phyloP scores from a whole-genome alignment of 352 stramenopile genomes.

The Globisporangium cystogenes region DNA sequence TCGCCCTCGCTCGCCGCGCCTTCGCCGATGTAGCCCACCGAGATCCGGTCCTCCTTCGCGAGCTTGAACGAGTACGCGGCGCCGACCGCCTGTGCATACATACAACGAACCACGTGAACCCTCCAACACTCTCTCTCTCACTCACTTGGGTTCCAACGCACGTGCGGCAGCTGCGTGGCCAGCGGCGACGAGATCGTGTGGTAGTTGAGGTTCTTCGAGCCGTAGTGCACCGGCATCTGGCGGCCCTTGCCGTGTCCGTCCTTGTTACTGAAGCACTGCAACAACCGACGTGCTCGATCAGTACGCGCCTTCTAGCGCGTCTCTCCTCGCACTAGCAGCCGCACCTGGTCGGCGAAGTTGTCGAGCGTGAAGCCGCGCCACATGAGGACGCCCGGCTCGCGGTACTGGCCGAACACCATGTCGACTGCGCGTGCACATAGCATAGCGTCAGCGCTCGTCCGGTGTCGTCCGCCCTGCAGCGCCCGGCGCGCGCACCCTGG shows the following conservation, averaged over 20 bases:
- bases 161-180: constrained; percentile 96
- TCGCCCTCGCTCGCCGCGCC: constrained; percentile 96
- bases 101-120: background rate
- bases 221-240: constrained; percentile 99
- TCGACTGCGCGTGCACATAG: constrained; percentile 70
- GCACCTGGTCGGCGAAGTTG: constrained; percentile 94
- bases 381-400: constrained; percentile 97
- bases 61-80: constrained; percentile 96
- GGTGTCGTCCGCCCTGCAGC: too few species aligned
- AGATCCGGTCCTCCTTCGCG: constrained; percentile 86
- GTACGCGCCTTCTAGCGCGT: background rate
- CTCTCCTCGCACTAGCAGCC: background rate
- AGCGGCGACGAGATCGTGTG: constrained; percentile 97
- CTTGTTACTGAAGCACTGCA: constrained; percentile 93
- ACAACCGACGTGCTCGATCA: background rate
- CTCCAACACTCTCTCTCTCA: background rate
- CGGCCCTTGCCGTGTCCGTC: constrained; percentile 94
- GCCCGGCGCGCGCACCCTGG: constrained; percentile 13
- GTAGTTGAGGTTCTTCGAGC: constrained; percentile 92
- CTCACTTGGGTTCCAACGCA: constrained; percentile 12
- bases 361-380: constrained; percentile 97
- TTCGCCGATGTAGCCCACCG: constrained; percentile 97
- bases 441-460: background rate
- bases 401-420: constrained; percentile 97
- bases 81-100: constrained; percentile 85